Base-by-base conservation (phyloP, 2,329 filamentous ascomycete genomes). In the Cryoendolithus antarcticus region DNA sequence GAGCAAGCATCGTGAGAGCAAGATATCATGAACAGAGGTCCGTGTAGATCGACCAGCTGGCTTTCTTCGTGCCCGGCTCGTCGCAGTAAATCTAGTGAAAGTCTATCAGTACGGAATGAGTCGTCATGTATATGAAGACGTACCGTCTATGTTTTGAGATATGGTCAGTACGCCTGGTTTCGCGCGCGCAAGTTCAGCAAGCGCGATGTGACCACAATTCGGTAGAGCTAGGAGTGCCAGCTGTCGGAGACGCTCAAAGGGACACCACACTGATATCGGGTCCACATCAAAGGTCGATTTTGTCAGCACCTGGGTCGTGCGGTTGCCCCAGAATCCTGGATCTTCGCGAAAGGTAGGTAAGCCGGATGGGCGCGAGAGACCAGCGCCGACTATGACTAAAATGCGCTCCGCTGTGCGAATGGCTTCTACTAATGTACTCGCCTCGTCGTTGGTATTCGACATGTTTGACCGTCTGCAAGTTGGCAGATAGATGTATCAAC, bases 61-160 rank as follows among this genome's bases (percentile, higher is more conserved):
- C 9, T 4, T 10, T 4, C 4, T 6, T 10, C 30, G 9, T 32
- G 30, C 4, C 30, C 30, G 4, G 30, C 30, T 32, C 13, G n/a
- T 32, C 9, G 30, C 6, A 10, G 13, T 5, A 32, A 12, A 10
- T 32, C 30, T 32, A 10, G n/a, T 10, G 9, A 10, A 32, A 12
- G n/a, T n/a, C n/a, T n/a, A n/a, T n/a, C n/a, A n/a, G n/a, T n/a
- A n/a, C n/a, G n/a, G n/a, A n/a, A n/a, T n/a, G n/a, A n/a, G n/a
- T n/a, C n/a, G n/a, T n/a, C n/a, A n/a, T n/a, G n/a, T n/a, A 10
- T 8, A n/a, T 30, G 29, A 30, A n/a, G 12, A 34, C 30, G 30
- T 40, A 42, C 47, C 43, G 38, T 55, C 50, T 9, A 54, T 45
- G 30, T 54, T 54, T 49, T 49, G 49, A 10, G 40, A 51, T 10